Base-by-base conservation (phyloP, 495 filamentous ascomycete species). In the Penicillium verhagenii region DNA sequence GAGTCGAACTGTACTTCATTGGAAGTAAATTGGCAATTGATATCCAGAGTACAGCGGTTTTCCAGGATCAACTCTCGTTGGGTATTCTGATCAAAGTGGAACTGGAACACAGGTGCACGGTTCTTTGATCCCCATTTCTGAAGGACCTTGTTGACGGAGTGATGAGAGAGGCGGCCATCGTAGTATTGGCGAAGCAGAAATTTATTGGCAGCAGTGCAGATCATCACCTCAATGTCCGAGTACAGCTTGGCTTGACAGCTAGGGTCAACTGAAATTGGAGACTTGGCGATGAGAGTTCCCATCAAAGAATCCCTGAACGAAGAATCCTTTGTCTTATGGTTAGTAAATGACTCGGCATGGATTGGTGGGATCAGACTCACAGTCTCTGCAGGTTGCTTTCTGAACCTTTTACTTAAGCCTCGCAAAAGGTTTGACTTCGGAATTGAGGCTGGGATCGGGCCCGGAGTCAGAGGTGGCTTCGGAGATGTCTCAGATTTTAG, bases 51-150 rank as follows among this genome's bases (percentile, higher is more conserved):
- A 8, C 72, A 70, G 35, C 80, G 67, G 58, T 86, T 85, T 29
- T 64, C 64, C 4, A 67, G 42, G 47, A 86, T 75, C 13, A 86
- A 62, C 5, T 79, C 72, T 13, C 74, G 70, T 60, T 86, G 83
- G 5, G 79, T 83, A 7, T 64, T 65, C 53, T 83, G 80, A 57
- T 84, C 80, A 53, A 79, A 85, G 54, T 75, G 73, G 62, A 85
- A 85, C 49, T 84, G 77, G 8, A 73, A 65, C 3, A 85, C 82
- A 24, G 70, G 70, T 6, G 79, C 77, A 3, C 80, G 70, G 47
- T 81, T 81, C 59, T 81, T 82, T 3, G 69, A 59, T 13, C 54
- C 66, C 81, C 80, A 84, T 53, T 50, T 63, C 19, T 72, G 68
- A 35, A 63, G 69, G 40, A 77, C 58, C 42, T 75, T 80, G 31